These are phyloP conservation scores for Melocanna baccifera DNA, from an alignment of 176 grass and related monocot genomes.

Conservation along the genomic window DNA sequence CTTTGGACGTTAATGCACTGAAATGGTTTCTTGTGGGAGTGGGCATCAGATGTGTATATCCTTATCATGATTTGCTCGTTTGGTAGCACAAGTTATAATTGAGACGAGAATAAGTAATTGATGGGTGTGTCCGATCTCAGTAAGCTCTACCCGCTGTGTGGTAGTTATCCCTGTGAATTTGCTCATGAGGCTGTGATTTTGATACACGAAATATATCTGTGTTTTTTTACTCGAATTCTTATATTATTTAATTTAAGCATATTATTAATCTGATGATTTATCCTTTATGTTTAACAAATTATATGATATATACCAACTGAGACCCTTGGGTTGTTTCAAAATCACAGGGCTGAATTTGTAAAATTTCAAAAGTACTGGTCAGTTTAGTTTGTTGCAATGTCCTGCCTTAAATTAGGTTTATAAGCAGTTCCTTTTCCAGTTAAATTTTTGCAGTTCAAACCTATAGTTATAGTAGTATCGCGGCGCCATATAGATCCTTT, in stretches of 20 bases:
- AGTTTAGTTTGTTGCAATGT: neutral
- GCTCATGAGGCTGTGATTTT: neutral
- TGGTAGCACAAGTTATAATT: neutral
- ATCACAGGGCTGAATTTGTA: neutral
- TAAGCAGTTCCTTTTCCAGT: neutral
- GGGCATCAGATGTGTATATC: neutral
- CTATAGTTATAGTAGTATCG: neutral
- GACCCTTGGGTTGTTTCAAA: neutral
- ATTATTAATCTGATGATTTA: neutral
- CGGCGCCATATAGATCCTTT: neutral
- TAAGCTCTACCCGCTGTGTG: neutral
- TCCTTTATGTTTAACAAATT: neutral
- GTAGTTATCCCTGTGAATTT: neutral
- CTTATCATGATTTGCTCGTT: constrained; percentile 7
- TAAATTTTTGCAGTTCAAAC: neutral
- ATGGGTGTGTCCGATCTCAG: neutral
- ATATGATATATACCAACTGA: neutral
- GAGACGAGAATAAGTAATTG: neutral
- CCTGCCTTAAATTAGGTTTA: neutral
- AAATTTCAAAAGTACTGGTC: neutral
- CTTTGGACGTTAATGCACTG: neutral
- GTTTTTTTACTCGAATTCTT: neutral
- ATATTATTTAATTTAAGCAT: neutral
- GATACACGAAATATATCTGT: neutral
- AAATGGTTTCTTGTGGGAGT: constrained; percentile 23